These are phyloP conservation scores for Ophiostoma himal-ulmi DNA, from an alignment of 2,329 filamentous ascomycete genomes.

Conservation along the genomic window DNA sequence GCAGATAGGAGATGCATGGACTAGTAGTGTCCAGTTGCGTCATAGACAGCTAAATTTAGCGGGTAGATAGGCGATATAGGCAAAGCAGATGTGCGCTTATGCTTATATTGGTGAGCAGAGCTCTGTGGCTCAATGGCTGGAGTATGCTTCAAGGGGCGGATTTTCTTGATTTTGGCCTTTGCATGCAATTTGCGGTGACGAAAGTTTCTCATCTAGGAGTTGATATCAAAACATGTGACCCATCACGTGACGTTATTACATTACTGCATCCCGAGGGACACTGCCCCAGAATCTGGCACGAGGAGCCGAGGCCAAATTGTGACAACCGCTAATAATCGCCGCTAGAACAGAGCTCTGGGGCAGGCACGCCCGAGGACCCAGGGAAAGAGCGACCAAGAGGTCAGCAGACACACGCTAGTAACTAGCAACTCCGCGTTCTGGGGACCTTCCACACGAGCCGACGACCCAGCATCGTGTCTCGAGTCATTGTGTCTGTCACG, in stretches of 20 bases:
- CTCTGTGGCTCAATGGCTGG: not conserved
- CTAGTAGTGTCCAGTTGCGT: not conserved
- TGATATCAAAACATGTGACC: not conserved
- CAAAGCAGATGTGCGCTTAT: not conserved
- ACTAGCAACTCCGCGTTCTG: slow-evolving; percentile 11
- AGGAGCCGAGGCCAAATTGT: slow-evolving; percentile 23
- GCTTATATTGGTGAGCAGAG: not conserved
- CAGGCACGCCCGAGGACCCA: not conserved
- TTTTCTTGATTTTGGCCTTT: not conserved
- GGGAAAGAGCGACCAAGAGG: slow-evolving; percentile 16
- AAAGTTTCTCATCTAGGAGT: not conserved
- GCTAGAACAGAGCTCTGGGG: slow-evolving; percentile 15
- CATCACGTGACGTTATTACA: not conserved
- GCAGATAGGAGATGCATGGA: not conserved
- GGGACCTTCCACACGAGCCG: slow-evolving; percentile 9
- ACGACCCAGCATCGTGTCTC: slow-evolving; percentile 13
- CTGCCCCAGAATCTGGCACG: slow-evolving; percentile 14
- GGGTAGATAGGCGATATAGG: not conserved
- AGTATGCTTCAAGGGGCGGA: not conserved
- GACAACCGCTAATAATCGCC: slow-evolving; percentile 18
- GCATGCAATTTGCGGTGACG: slow-evolving; percentile 1
- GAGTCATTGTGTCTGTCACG: slow-evolving; percentile 4
- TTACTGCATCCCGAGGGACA: not conserved
- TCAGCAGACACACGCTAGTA: not conserved
- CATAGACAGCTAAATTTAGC: not conserved